Percentiles rank a stretch among this genome's conserved stretches.
phyloP scores from a whole-genome alignment of 2,329 filamentous ascomycete genomes.

The Cladophialophora exuberans region DNA sequence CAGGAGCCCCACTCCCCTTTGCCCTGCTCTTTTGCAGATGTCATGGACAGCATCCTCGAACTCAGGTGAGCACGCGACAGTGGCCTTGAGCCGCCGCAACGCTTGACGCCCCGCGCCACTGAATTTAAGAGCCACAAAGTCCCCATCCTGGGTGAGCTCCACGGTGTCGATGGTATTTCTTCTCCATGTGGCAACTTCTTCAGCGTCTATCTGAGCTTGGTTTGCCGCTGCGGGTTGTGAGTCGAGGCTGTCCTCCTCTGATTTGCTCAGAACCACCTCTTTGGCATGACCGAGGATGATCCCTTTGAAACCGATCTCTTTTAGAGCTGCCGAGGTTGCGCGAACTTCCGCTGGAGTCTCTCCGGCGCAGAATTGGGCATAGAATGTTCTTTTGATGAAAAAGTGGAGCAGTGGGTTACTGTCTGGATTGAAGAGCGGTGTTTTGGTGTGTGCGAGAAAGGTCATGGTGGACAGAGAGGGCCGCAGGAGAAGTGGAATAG shows the following conservation, averaged over 20 bases:
- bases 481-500: conserved; percentile 59
- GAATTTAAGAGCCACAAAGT: conserved; percentile 74
- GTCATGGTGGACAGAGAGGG: conserved; percentile 72
- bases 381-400: conserved; percentile 80
- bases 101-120: conserved; percentile 79
- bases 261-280: conserved; percentile 70
- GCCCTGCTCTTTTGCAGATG: conserved; percentile 72
- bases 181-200: conserved; percentile 62
- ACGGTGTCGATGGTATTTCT: conserved; percentile 76
- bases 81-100: conserved; percentile 66
- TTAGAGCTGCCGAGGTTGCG: conserved; percentile 66
- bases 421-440: conserved; percentile 71
- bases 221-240: conserved; percentile 8
- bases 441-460: conserved; percentile 70
- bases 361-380: conserved; percentile 88
- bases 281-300: conserved; percentile 83
- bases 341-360: conserved; percentile 71
- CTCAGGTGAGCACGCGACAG: conserved; percentile 63
- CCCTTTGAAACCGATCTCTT: conserved; percentile 76
- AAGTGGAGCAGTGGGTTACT: conserved; percentile 71
- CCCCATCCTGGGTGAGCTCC: conserved; percentile 48
- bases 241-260: conserved; percentile 33
- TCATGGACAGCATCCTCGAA: conserved; percentile 72
- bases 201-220: conserved; percentile 27
- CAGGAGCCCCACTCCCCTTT: conserved; percentile 71